These are phyloP conservation scores for Dendrobium nobile DNA, from an alignment of 106 monocot species.

Conservation along the genomic window DNA sequence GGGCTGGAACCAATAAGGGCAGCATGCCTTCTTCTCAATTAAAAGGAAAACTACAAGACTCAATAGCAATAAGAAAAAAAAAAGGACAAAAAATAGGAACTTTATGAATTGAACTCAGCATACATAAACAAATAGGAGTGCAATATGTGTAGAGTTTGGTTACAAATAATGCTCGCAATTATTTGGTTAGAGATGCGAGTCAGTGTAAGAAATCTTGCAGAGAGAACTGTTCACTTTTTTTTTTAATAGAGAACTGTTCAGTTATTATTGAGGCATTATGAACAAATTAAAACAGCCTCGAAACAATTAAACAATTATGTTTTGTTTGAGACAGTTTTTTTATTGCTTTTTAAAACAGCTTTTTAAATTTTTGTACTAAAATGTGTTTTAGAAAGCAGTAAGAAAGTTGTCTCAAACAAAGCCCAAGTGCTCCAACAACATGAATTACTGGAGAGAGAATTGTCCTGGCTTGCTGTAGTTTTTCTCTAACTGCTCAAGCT, in stretches of 20 bases:
- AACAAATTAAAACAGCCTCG: neutral
- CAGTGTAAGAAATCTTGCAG: neutral
- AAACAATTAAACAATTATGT: neutral
- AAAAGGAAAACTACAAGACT: too few relatives aligned
- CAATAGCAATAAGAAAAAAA: too few relatives aligned
- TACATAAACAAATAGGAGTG: too few relatives aligned
- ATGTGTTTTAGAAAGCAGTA: too few relatives aligned
- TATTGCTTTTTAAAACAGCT: too few relatives aligned
- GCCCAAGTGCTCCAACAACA: neutral
- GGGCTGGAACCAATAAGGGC: too few relatives aligned
- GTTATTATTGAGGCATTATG: neutral
- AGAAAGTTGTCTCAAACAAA: neutral
- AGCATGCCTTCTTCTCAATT: too few relatives aligned
- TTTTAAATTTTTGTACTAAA: too few relatives aligned
- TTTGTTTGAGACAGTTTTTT: too few relatives aligned
- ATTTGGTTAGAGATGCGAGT: neutral
- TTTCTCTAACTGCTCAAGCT: conserved; percentile 58
- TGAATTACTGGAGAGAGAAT: conserved; percentile 21
- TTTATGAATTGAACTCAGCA: too few relatives aligned
- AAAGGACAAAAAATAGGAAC: too few relatives aligned
- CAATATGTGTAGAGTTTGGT: neutral
- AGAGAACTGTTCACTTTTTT: neutral
- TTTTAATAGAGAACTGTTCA: neutral
- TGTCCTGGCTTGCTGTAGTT: conserved; percentile 43
- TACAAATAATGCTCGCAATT: neutral